Conservation (phyloP, 257 asterid species). For the Schizonepeta tenuifolia region DNA sequence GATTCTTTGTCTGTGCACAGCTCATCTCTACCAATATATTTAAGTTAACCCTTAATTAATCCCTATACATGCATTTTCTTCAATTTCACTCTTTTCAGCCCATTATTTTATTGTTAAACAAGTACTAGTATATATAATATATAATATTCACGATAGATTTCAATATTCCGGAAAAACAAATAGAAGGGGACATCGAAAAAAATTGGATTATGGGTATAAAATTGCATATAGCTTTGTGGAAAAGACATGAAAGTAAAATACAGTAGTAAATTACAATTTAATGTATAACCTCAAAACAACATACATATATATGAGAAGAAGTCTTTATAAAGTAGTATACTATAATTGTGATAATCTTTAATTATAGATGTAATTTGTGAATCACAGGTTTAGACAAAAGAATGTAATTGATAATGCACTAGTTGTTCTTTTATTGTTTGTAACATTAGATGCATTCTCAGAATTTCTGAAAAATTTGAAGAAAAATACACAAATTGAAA, state of each 20-base stretch:
- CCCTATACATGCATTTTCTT: constrained; percentile 5
- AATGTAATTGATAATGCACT: neutral
- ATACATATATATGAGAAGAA: neutral
- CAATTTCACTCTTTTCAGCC: neutral
- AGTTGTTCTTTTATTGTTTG: neutral
- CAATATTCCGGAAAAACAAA: neutral
- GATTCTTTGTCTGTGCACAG: constrained; percentile 31
- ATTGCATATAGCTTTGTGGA: neutral
- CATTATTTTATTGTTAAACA: neutral
- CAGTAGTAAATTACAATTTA: too few species aligned
- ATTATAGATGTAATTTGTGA: neutral
- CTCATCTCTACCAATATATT: neutral
- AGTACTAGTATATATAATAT: too few species aligned
- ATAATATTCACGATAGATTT: neutral
- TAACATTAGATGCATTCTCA: neutral
- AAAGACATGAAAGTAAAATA: too few species aligned
- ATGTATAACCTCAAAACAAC: neutral
- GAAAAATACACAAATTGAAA: neutral
- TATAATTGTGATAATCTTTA: neutral
- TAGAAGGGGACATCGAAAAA: neutral
- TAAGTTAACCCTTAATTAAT: constrained; percentile 9
- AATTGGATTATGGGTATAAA: neutral
- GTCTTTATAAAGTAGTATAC: neutral
- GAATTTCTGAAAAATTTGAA: neutral
- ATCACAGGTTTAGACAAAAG: neutral